Evolutionary conservation across 78 protist species (phyloP).

Genomic region (Anaeramoeba flamelloides): DNA sequence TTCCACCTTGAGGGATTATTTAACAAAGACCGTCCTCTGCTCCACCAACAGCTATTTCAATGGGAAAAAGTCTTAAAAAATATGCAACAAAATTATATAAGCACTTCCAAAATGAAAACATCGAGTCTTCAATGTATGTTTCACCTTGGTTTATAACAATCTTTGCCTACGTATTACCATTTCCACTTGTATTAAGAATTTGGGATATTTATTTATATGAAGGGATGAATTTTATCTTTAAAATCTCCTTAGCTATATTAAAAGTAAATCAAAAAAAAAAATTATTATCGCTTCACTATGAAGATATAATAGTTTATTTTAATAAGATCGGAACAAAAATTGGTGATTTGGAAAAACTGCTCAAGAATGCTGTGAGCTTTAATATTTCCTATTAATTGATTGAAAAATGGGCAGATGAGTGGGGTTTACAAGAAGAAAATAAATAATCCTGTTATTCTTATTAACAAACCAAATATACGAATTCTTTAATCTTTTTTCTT

Average conservation of each 20-base stretch:
- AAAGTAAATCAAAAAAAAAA: too few species aligned
- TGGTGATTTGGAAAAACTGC: too few species aligned
- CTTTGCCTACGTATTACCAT: background rate
- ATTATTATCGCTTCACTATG: too few species aligned
- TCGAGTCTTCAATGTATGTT: background rate
- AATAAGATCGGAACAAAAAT: too few species aligned
- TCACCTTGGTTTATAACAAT: background rate
- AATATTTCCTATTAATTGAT: too few species aligned
- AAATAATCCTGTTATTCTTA: too few species aligned
- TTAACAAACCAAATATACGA: too few species aligned
- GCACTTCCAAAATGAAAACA: background rate
- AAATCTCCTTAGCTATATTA: background rate
- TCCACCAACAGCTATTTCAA: background rate
- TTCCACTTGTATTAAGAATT: background rate
- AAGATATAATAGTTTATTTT: too few species aligned
- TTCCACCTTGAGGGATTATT: background rate
- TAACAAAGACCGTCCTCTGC: background rate
- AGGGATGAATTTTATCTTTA: background rate
- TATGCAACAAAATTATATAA: background rate
- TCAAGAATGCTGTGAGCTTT: too few species aligned
- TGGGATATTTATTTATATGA: background rate
- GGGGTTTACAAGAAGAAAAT: too few species aligned
- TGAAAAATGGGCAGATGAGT: too few species aligned
- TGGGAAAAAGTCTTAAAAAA: background rate
- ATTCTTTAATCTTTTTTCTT: too few species aligned